phyloP scores from a whole-genome alignment of 371 early-diverging fungal genomes.

The Sporodiniella umbellata region DNA sequence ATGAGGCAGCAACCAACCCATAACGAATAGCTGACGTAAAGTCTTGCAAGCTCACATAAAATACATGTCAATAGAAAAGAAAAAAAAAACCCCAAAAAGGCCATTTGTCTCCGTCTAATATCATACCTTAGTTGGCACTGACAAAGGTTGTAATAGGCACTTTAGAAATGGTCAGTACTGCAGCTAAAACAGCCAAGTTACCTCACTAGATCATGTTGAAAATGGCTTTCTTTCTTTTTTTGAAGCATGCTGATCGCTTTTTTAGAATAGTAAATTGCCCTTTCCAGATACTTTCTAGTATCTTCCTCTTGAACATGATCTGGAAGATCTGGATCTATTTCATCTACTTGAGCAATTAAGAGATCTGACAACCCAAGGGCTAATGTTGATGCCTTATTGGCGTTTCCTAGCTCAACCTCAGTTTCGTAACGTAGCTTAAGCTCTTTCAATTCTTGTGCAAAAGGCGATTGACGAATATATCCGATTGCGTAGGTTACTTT shows the following conservation, averaged over 20 bases:
- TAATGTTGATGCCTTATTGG: conserved; percentile 11
- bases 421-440: conserved; percentile 5
- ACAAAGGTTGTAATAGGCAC: conserved; percentile 11
- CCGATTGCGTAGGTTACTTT: conserved; percentile 35
- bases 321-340: conserved; percentile 8
- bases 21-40: conserved; percentile 22
- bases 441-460: conserved; percentile 16
- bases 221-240: background rate
- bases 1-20: background rate
- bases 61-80: too few relatives aligned
- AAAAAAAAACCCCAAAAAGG: too few relatives aligned
- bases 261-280: conserved; percentile 16
- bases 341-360: conserved; percentile 19
- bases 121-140: conserved; percentile 23
- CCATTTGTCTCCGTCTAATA: too few relatives aligned
- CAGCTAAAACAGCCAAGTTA: background rate
- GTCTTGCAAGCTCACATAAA: conserved; percentile 13
- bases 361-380: conserved; percentile 22
- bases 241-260: conserved; percentile 5
- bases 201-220: background rate
- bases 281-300: conserved; percentile 5
- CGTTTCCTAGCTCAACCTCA: background rate
- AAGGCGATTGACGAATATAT: conserved; percentile 14
- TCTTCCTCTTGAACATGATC: conserved; percentile 4
- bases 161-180: background rate